Conservation (phyloP, 116 monocot species). For the Posidonia oceanica region DNA sequence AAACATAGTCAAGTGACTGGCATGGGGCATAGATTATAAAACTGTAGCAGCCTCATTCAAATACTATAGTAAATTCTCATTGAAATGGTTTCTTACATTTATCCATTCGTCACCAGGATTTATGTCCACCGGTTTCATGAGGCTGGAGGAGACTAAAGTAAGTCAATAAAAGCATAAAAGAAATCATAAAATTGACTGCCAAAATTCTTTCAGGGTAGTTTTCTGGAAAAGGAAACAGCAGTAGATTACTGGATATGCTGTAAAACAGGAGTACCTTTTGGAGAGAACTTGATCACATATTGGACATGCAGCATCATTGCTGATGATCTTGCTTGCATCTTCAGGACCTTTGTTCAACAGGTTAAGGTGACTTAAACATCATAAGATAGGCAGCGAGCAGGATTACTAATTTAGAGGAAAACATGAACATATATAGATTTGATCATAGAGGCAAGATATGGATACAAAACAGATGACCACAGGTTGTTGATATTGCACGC, state of each 20-base stretch:
- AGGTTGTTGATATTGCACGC: conserved; percentile 81
- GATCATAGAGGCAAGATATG: background rate
- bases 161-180: conserved; percentile 2
- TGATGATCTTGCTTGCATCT: conserved; percentile 90
- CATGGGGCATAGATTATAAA: background rate
- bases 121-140: conserved; percentile 76
- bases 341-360: conserved; percentile 51
- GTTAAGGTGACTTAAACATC: conserved; percentile 14
- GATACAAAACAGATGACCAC: conserved; percentile 97
- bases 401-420: conserved; percentile 4
- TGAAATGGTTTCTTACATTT: conserved; percentile 50
- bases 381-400: background rate
- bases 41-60: background rate
- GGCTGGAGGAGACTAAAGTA: conserved; percentile 25
- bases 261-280: conserved; percentile 48
- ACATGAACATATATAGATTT: background rate
- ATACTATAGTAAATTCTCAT: background rate
- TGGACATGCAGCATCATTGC: conserved; percentile 85
- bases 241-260: too few species aligned
- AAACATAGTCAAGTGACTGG: conserved; percentile 3
- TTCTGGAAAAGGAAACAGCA: too few species aligned
- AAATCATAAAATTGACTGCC: background rate
- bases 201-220: background rate
- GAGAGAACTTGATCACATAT: conserved; percentile 98
- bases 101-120: conserved; percentile 96